Evolutionary conservation across 441 rosid species (phyloP).

Genomic region (Erodium texanum): DNA sequence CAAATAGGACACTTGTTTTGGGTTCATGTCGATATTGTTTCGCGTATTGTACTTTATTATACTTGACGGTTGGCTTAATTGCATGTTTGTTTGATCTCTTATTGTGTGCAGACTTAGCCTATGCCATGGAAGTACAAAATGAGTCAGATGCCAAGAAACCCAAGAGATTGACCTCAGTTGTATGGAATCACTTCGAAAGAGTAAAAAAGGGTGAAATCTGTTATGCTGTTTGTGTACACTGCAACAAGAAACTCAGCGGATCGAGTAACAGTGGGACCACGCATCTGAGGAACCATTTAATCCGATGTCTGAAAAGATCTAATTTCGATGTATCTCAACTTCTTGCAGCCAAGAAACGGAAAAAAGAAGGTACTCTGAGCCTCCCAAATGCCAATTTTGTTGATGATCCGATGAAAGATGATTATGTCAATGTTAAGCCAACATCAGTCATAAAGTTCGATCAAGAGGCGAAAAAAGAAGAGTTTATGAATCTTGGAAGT

Average conservation of each 20-base stretch:
- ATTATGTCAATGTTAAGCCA: slow-evolving; percentile 38
- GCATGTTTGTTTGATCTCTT: background rate
- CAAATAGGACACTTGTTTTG: background rate
- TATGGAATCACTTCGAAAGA: slow-evolving; percentile 95
- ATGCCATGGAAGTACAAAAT: slow-evolving; percentile 64
- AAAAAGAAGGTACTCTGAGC: slow-evolving; percentile 49
- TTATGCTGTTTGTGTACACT: slow-evolving; percentile 82
- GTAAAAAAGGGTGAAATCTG: slow-evolving; percentile 78
- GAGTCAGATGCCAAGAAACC: slow-evolving; percentile 63
- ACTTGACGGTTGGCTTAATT: too few species aligned
- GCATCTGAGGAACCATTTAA: slow-evolving; percentile 85
- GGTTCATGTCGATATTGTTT: background rate
- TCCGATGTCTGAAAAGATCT: slow-evolving; percentile 81
- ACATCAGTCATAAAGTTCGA: slow-evolving; percentile 43
- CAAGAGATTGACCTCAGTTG: slow-evolving; percentile 87
- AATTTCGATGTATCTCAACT: slow-evolving; percentile 74
- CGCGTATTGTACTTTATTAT: background rate
- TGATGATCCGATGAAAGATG: slow-evolving; percentile 64
- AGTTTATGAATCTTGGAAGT: slow-evolving; percentile 47
- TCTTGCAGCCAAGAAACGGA: slow-evolving; percentile 62
- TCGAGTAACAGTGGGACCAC: slow-evolving; percentile 98
- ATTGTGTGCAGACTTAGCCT: slow-evolving; percentile 28
- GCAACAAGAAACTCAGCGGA: slow-evolving; percentile 90
- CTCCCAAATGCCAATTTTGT: slow-evolving; percentile 49
- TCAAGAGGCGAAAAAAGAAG: slow-evolving; percentile 68